phyloP scores from a whole-genome alignment of 2,329 filamentous ascomycete species.

The Sclerotinia borealis region DNA sequence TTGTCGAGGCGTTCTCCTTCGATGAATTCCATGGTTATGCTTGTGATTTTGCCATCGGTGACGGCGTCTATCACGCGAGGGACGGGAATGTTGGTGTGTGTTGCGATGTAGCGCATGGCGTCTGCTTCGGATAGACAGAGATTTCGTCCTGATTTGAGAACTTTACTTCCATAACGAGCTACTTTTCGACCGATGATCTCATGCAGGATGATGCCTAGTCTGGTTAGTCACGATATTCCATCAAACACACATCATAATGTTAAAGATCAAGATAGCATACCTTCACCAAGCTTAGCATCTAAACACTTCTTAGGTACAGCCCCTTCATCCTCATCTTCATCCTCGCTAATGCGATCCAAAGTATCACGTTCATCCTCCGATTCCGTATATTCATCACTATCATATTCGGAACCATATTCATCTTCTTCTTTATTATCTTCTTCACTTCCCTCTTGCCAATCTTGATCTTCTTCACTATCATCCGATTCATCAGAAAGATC shows the following conservation, averaged over 20 bases:
- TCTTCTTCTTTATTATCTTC: neutral
- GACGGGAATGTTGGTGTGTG: constrained; percentile 40
- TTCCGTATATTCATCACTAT: neutral
- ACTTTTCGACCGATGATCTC: constrained; percentile 12
- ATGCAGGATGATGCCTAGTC: constrained; percentile 10
- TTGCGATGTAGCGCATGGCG: constrained; percentile 37
- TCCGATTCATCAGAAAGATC: neutral
- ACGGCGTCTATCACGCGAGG: constrained; percentile 36
- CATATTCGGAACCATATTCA: constrained; percentile 4
- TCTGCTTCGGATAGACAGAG: constrained; percentile 35
- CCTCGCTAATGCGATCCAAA: constrained; percentile 3
- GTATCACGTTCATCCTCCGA: constrained; percentile 5
- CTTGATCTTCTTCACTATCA: neutral
- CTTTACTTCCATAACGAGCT: constrained; percentile 11
- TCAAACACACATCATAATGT: too few species aligned
- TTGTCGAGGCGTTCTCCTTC: constrained; percentile 14
- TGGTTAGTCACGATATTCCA: neutral
- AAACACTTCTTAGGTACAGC: constrained; percentile 5
- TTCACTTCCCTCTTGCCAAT: neutral
- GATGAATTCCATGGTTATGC: constrained; percentile 17
- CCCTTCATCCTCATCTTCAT: neutral
- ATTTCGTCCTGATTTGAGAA: constrained; percentile 15
- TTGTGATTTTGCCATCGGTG: neutral
- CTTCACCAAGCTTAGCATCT: constrained; percentile 9
- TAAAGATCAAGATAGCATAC: neutral